phyloP scores from a whole-genome alignment of 2,329 filamentous ascomycete genomes.

The Trichoderma endophyticum region DNA sequence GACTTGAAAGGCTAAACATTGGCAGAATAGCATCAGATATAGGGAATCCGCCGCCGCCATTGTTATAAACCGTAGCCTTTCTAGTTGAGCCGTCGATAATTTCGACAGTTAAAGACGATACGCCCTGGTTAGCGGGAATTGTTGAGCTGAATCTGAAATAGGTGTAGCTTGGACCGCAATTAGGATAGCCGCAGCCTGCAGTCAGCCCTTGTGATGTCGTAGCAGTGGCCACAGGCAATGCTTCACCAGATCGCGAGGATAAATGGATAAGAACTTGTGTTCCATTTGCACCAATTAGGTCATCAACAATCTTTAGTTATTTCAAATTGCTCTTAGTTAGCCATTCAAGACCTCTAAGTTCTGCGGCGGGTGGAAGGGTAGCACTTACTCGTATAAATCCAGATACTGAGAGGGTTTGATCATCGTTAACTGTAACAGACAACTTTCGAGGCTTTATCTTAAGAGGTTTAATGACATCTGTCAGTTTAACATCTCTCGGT shows the following conservation, averaged over 20 bases:
- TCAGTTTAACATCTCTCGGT: neutral
- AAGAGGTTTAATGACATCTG: neutral
- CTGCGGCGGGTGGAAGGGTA: neutral
- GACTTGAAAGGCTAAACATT: neutral
- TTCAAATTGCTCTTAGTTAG: neutral
- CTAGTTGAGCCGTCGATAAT: neutral
- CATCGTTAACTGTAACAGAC: neutral
- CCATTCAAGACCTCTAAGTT: neutral
- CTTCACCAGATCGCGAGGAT: neutral
- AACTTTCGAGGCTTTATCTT: neutral
- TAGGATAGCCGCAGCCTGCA: neutral
- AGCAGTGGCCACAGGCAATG: neutral
- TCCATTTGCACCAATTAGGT: neutral
- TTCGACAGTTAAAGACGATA: constrained; percentile 4
- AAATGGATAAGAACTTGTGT: neutral
- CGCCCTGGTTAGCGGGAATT: neutral
- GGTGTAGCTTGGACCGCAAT: neutral
- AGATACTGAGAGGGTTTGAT: neutral
- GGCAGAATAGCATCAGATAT: neutral
- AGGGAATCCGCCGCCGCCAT: neutral
- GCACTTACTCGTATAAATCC: neutral
- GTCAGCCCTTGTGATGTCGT: neutral
- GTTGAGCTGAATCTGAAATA: neutral
- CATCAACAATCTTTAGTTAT: neutral
- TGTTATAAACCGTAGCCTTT: neutral